Base-by-base conservation (phyloP, 2,329 filamentous ascomycete species). In the Ophiocordyceps camponoti-floridani region DNA sequence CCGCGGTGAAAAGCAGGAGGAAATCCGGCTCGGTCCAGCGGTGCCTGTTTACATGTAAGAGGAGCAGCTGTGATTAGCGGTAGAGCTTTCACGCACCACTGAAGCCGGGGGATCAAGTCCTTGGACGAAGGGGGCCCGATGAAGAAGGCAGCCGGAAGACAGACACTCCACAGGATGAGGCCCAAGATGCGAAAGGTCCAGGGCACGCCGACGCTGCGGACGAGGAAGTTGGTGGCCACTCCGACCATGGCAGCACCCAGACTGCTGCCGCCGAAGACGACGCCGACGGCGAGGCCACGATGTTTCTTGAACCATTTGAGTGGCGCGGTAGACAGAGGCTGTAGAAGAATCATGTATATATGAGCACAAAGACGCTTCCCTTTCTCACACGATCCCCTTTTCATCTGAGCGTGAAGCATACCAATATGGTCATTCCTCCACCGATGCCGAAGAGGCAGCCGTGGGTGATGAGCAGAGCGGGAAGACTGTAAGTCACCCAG, bases 111-210 rank as follows among this genome's bases (percentile, higher is more conserved):
- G 2, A 53, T 41, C 11, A 46, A 35, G 16, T 44, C 41, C 31
- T 44, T 41, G 2, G 47, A 43, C 2, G 43, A 45, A 9, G 50
- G 49, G 35, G 49, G 50, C 19, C 47, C 46, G 26, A 56, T 49
- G 37, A 51, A 51, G 14, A 47, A 56, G 3, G 54, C 52, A 1
- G 53, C 53, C 3, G 55, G 55, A 8, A 57, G 47, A n/a, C 54
- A 56, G 3, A 56, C 48, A 4, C 49, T 51, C 54, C 55, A 56
- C 9, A 56, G 42, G 43, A 56, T 46, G 33, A 56, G 48, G 5
- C 53, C 54, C 1, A 56, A 30, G 18, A 56, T 47, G 13, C 55
- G 46, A 47, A 57, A 57, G 2, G 55, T 54, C 55, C 54, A 56
- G 8, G 50, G 47, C 3, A 54, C 51, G 26, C 50, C 55, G 4